These are phyloP conservation scores for Pseudogymnoascus sp. DNA, from an alignment of 2,329 filamentous ascomycete genomes.

Conservation along the genomic window DNA sequence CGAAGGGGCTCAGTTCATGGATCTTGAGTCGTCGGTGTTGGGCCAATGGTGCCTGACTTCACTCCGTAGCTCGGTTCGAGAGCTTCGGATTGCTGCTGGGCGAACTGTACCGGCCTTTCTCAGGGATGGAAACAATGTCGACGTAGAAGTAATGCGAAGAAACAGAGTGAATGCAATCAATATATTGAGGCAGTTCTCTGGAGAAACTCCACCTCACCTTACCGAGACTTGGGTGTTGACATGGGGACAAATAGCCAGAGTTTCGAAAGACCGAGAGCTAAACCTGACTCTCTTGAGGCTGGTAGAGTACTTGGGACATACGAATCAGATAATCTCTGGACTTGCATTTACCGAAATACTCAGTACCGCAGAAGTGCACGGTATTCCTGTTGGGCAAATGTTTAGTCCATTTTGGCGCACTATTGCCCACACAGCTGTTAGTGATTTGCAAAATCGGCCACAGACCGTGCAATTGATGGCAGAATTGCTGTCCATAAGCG, in stretches of 20 bases:
- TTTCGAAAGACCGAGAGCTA: conserved; percentile 72
- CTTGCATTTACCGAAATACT: conserved; percentile 79
- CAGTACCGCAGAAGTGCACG: conserved; percentile 60
- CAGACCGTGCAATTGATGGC: conserved; percentile 75
- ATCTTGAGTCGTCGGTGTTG: conserved; percentile 58
- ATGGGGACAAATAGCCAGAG: conserved; percentile 71
- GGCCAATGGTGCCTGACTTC: conserved; percentile 79
- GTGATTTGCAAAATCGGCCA: conserved; percentile 73
- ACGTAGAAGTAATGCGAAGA: conserved; percentile 41
- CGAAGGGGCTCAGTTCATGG: conserved; percentile 49
- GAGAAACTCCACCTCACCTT: conserved; percentile 57
- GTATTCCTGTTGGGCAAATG: conserved; percentile 57
- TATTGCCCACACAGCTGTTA: conserved; percentile 73
- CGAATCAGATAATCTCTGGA: conserved; percentile 70
- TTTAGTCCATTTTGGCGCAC: conserved; percentile 86
- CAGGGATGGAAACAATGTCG: conserved; percentile 44
- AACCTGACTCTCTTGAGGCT: conserved; percentile 79
- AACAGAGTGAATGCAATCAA: conserved; percentile 67
- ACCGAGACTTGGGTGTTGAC: conserved; percentile 81
- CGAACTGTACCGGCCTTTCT: conserved; percentile 27
- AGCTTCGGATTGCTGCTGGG: conserved; percentile 76
- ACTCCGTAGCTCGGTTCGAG: conserved; percentile 74
- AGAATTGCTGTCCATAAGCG: conserved; percentile 69
- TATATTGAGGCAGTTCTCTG: conserved; percentile 64
- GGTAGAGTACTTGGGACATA: conserved; percentile 78